These are phyloP conservation scores for Starmerella vaccinii DNA, from an alignment of 805 yeast genomes.

Conservation along the genomic window DNA sequence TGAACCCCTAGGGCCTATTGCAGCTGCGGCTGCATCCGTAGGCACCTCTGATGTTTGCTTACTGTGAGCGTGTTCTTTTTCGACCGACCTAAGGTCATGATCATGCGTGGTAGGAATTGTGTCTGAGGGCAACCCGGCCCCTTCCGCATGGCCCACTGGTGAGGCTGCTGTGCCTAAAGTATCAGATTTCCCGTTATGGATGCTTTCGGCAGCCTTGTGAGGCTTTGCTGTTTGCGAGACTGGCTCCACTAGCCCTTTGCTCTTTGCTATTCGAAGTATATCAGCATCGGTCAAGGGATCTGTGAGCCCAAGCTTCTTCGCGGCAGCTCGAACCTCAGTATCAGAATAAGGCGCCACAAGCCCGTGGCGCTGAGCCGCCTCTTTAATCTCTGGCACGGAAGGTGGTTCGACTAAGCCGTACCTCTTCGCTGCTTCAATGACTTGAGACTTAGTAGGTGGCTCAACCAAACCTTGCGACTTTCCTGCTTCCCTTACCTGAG, in stretches of 20 bases:
- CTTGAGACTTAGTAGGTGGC: conserved; percentile 5
- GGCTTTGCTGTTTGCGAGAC: too few relatives aligned
- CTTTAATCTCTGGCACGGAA: not conserved
- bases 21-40: not conserved
- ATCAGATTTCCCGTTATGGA: too few relatives aligned
- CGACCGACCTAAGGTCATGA: not conserved
- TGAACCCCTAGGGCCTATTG: not conserved
- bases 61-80: not conserved
- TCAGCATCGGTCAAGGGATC: conserved; percentile 23
- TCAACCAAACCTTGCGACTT: not conserved
- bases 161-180: too few relatives aligned
- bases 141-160: too few relatives aligned
- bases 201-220: too few relatives aligned
- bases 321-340: not conserved
- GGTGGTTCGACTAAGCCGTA: conserved; percentile 20
- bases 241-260: not conserved
- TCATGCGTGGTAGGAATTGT: too few relatives aligned
- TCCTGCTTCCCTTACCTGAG: not conserved
- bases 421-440: conserved; percentile 17
- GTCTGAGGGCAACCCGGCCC: too few relatives aligned
- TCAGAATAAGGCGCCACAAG: not conserved
- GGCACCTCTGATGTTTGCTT: not conserved
- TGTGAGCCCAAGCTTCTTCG: conserved; percentile 53
- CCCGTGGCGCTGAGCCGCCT: not conserved
- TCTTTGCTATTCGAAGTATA: not conserved